Evolutionary conservation across 2,329 filamentous ascomycete genomes (phyloP), one percentile per base, ranked within the genome.

Genomic region (Colletotrichum somersetense): DNA sequence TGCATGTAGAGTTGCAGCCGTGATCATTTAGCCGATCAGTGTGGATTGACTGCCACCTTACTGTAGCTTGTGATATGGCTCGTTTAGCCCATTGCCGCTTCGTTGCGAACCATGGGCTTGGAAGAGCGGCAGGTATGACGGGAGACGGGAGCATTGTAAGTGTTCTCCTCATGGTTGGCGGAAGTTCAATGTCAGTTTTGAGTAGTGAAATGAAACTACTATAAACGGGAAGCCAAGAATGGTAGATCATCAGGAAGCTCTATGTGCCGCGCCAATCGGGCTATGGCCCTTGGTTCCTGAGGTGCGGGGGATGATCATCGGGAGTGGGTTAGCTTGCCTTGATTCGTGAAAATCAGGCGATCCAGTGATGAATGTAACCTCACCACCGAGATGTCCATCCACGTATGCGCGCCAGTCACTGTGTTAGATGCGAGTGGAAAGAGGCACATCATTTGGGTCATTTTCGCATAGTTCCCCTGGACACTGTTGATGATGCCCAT

Each of bases 321-420:
- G 35, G 42, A 44, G 57, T 23, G 8, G 42, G 23, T 44, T 16
- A 20, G 18, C 48, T 40, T 56, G 5, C 38, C 26, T 46, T 18
- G 42, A 48, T n/a, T 35, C 55, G 38, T 11, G 38, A 16, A 26
- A 8, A 48, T 61, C 48, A 61, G 46, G 56, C 26, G 11, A 38
- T 26, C 30, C 33, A 4, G 44, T 18, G n/a, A 42, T 26, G 52
- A 35, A 14, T 71, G 71, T 53, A 73, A 71, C 71, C 50, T 73
- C 57, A 57, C 20, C 50, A 66, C 57, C 52, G 48, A 59, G 44
- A 40, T 58, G 46, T 38, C 20, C 20, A 11, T 48, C 0, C 12
- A 23, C 48, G 7, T 33, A 73, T 73, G 71, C 71, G 67, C 71
- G 50, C 71, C 67, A 73, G 71, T 73, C 48, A 44, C 38, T 20